phyloP scores from a whole-genome alignment of 1,284 basidiomycete species.

The Heterobasidion irregulare region DNA sequence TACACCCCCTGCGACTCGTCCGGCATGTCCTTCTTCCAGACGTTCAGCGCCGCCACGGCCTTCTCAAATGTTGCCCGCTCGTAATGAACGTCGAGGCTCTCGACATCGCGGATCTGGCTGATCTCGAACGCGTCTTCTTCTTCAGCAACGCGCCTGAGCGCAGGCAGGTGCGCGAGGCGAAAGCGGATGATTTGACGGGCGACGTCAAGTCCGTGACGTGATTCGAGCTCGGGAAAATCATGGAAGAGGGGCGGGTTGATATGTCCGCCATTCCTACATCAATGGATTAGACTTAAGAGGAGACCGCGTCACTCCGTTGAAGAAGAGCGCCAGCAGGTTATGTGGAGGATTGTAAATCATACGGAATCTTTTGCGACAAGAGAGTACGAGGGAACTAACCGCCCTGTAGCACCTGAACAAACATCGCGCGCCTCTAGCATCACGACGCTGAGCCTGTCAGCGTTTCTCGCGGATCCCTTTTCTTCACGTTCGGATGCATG shows the following conservation, averaged over 20 bases:
- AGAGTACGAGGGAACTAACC: conserved; percentile 29
- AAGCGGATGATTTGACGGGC: conserved; percentile 54
- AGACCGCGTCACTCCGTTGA: background rate
- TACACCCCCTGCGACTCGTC: conserved; percentile 25
- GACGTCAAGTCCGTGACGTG: conserved; percentile 31
- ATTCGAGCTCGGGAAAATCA: conserved; percentile 47
- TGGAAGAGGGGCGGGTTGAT: conserved; percentile 41
- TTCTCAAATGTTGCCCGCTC: conserved; percentile 23
- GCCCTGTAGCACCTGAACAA: conserved; percentile 64
- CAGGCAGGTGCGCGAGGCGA: conserved; percentile 44
- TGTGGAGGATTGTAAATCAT: background rate
- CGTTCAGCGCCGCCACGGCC: conserved; percentile 22
- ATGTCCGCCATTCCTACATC: conserved; percentile 60
- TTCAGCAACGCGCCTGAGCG: conserved; percentile 36
- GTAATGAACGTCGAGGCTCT: conserved; percentile 32
- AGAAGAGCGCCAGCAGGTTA: background rate
- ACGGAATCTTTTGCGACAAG: no score
- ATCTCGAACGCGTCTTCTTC: conserved; percentile 36
- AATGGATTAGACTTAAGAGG: background rate
- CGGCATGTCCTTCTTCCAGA: conserved; percentile 30
- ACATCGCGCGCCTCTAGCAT: conserved; percentile 64
- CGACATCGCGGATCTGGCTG: conserved; percentile 33
- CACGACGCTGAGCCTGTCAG: conserved; percentile 29
- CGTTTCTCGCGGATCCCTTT: background rate
- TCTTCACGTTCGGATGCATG: conserved; percentile 13